A percentile compares a stretch with the other conserved stretches of the same genome.
phyloP scores from a whole-genome alignment of 176 grass and related monocot genomes.

The Bonia amplexicaulis region DNA sequence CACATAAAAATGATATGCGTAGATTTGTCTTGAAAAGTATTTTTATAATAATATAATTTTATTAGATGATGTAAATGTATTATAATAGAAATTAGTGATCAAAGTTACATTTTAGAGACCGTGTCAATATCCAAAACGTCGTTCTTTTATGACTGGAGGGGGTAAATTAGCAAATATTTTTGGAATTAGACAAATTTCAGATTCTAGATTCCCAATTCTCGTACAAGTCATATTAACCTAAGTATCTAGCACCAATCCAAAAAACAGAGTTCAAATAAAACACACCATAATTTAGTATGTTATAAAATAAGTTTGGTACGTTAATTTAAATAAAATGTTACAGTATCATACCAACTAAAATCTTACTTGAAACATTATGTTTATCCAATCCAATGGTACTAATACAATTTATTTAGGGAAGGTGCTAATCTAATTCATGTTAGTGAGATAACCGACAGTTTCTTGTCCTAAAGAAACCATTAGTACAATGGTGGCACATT shows the following conservation, averaged over 20 bases:
- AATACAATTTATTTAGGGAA: not conserved
- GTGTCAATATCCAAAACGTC: no score
- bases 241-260: not conserved
- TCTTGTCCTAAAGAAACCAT: not conserved
- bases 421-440: not conserved
- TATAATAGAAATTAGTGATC: no score
- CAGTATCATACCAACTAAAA: not conserved
- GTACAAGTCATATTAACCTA: not conserved
- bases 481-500: not conserved
- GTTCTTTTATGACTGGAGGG: no score
- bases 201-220: not conserved
- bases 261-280: not conserved
- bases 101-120: no score
- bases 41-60: no score
- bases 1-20: no score
- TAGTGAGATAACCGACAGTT: not conserved
- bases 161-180: not conserved
- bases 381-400: not conserved
- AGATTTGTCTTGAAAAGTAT: no score
- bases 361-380: not conserved
- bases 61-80: no score
- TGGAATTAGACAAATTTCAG: not conserved
- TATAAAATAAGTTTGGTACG: not conserved
- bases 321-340: not conserved
- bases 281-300: not conserved